Conservation (phyloP, 2,329 filamentous ascomycete genomes). For the Ophiostoma pallidulum region DNA sequence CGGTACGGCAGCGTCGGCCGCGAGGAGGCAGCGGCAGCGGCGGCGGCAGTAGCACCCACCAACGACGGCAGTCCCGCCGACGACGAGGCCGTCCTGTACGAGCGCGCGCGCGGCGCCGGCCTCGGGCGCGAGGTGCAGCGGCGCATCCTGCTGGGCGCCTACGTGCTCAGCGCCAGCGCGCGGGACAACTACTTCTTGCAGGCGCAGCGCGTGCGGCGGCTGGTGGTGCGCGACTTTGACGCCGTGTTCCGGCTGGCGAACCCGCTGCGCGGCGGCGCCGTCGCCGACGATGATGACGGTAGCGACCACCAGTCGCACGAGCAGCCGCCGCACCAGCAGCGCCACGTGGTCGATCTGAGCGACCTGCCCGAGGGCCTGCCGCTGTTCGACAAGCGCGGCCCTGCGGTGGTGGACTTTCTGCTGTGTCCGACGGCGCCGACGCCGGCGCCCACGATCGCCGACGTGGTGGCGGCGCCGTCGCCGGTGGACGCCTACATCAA, state of each 20-base stretch:
- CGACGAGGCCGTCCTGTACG: conserved; percentile 60
- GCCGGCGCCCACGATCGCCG: conserved; percentile 30
- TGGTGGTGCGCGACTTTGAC: conserved; percentile 84
- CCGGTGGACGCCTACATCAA: conserved; percentile 77
- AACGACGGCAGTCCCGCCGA: conserved; percentile 24
- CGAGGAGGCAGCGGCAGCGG: not conserved
- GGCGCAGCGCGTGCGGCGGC: conserved; percentile 74
- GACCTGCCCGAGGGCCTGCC: conserved; percentile 46
- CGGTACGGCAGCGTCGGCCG: conserved; percentile 65
- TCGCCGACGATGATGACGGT: conserved; percentile 52
- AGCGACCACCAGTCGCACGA: conserved; percentile 56
- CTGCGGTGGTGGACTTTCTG: conserved; percentile 69
- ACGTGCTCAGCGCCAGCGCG: conserved; percentile 78
- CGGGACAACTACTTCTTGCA: conserved; percentile 97
- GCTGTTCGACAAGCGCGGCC: conserved; percentile 47
- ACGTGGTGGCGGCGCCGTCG: conserved; percentile 29
- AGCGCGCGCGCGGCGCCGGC: conserved; percentile 59
- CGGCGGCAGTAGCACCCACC: not conserved
- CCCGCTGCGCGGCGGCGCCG: conserved; percentile 40
- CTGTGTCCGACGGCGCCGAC: conserved; percentile 77
- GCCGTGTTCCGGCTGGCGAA: conserved; percentile 61
- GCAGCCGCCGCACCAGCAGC: conserved; percentile 46
- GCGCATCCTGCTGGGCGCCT: conserved; percentile 81
- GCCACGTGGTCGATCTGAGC: conserved; percentile 42
- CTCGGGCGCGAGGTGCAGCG: conserved; percentile 81